Evolutionary conservation across 495 filamentous ascomycete genomes (phyloP), one percentile per base, ranked within the genome.

Genomic region (Penicillium antarcticum): DNA sequence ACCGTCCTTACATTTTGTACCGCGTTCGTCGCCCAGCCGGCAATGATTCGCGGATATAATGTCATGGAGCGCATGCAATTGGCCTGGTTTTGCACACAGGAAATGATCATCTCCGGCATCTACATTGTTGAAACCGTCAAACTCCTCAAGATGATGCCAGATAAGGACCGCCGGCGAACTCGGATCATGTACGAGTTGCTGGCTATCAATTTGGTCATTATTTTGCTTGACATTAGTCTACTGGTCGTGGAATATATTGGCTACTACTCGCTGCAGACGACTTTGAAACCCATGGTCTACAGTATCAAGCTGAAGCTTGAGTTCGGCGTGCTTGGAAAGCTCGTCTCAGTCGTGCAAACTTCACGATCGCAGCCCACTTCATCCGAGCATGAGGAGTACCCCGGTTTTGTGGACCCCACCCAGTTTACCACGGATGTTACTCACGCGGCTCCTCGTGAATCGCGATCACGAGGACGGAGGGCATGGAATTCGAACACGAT

Each of bases 271-370:
- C 63, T 83, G 13, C 74, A 85, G 58, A 79, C 79, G 1, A 75
- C 77, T 1, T 57, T 80, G 45, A 84, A 85, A 53, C 70, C 76
- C 1, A 71, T 79, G 47, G 71, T 84, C 1, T 86, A 86, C 66
- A 78, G 76, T 51, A 70, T 85, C 57, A 86, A 86, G 61, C 72
- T 86, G 29, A 84, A 85, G 65, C 65, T 86, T 29, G 82, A 86
- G 56, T 85, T 83, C 49, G 76, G 69, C 24, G 78, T 84, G 4
- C 70, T 86, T 21, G 55, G 72, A 5, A 74, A 74, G 33, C 60
- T 74, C 1, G 71, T 74, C 21, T 58, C 62, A 0, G 49, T 74
- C 8, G 71, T 73, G n/a, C 61, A 70, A 16, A 60, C 46, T 1
- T 47, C 53, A 13, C 61, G 53, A 11, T 66, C 70, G 10, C 62